These are phyloP conservation scores for Saururus chinensis DNA, from an alignment of 164 flowering plant genomes.

Conservation along the genomic window DNA sequence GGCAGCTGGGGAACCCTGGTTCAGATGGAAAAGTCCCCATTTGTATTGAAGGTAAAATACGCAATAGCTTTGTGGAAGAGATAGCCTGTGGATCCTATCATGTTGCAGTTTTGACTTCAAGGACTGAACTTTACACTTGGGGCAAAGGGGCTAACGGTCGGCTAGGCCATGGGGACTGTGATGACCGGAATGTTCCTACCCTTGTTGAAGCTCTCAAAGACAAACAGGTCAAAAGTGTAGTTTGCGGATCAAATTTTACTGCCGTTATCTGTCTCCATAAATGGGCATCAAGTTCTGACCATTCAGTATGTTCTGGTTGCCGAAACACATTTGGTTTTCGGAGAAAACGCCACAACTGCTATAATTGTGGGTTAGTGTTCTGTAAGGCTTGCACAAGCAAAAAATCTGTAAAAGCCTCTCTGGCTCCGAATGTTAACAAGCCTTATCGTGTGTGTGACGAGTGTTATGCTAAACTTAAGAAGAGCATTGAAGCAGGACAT, in stretches of 20 bases:
- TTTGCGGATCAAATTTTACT: conserved; percentile 79
- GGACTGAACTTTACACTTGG: conserved; percentile 85
- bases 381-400: conserved; percentile 83
- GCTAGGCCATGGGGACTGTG: conserved; percentile 78
- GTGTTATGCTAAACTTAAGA: conserved; percentile 68
- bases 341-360: conserved; percentile 92
- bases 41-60: conserved; percentile 45
- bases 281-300: conserved; percentile 57
- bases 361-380: conserved; percentile 87
- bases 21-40: conserved; percentile 55
- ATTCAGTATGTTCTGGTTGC: conserved; percentile 72
- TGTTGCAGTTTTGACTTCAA: conserved; percentile 77
- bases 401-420: conserved; percentile 72
- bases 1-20: conserved; percentile 62
- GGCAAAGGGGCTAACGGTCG: conserved; percentile 91
- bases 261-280: conserved; percentile 79
- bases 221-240: conserved; percentile 70
- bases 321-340: conserved; percentile 63
- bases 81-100: conserved; percentile 86
- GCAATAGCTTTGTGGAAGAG: conserved; percentile 50
- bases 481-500: conserved; percentile 32
- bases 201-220: conserved; percentile 61
- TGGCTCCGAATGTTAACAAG: conserved; percentile 73
- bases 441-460: conserved; percentile 95
- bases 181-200: conserved; percentile 56